These are phyloP conservation scores for Chaetomium fimeti DNA, from an alignment of 495 filamentous ascomycete species.

Conservation along the genomic window DNA sequence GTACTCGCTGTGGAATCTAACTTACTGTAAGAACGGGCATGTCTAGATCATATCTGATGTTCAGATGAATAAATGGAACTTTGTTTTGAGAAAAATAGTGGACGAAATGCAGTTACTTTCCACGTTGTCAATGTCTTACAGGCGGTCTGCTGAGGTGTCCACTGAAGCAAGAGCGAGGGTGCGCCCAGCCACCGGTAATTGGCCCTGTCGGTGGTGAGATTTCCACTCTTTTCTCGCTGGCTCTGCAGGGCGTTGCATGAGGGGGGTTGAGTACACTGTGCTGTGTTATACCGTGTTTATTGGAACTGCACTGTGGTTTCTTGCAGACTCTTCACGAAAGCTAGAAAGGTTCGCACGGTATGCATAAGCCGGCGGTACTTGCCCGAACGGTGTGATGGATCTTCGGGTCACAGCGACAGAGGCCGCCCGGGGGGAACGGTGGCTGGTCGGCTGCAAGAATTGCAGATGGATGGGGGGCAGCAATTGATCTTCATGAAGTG, in stretches of 20 bases:
- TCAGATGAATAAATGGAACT: no score
- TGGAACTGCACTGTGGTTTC: no score
- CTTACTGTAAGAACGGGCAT: no score
- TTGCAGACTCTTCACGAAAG: no score
- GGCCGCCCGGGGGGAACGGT: not conserved
- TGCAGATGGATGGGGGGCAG: not conserved
- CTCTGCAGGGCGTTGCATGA: not conserved
- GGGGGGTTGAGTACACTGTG: not conserved
- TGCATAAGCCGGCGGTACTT: not conserved
- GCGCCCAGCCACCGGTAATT: conserved; percentile 1
- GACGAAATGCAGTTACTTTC: no score
- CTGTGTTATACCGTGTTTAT: not conserved
- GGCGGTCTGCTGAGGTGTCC: no score
- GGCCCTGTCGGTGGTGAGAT: not conserved
- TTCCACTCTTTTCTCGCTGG: not conserved
- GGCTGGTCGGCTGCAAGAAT: conserved; percentile 10
- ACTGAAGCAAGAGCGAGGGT: not conserved
- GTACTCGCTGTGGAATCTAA: no score
- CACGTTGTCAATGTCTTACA: no score
- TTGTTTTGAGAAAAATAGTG: no score
- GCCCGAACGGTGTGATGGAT: not conserved
- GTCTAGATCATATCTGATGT: no score
- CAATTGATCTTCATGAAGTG: not conserved
- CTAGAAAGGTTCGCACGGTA: not conserved
- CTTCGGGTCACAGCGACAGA: conserved; percentile 1